Base-by-base conservation (phyloP, 768 basidiomycete genomes). In the Agrocybe pediades region DNA sequence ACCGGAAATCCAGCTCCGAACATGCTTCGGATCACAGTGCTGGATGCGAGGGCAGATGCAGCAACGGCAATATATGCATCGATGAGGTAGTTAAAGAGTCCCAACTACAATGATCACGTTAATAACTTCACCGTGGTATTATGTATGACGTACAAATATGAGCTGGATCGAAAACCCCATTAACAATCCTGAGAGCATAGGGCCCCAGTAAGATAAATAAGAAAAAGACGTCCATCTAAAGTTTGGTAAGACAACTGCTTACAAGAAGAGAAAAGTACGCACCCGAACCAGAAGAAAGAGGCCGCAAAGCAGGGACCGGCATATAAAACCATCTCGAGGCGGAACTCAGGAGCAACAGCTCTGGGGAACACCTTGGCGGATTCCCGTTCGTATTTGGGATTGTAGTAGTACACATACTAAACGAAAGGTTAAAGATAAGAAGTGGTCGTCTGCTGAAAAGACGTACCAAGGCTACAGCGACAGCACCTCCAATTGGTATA, bases 251-350 rank as follows among this genome's bases (percentile, higher is more conserved):
- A 20, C 17, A n/a, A 6, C 4, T n/a, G 16, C 24, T 3, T 20
- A 17, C 16, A 41, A 6, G 30, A 23, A 13, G 36, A 7, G 41
- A 2, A 17, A 2, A 43, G 2, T 7, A 70, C 75, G 62, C 55
- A 81, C 75, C 70, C 78, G 62, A 88, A 84, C 85, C 85, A 85
- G 67, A 88, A 87, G 66, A 86, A 81, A 3, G 81, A 76, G 19
- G 73, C 45, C 15, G 79, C 68, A 53, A 83, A 76, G 15, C 84
- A 55, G 0, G 85, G 85, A 0, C 79, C 76, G 2, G 75, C 79
- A 54, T 80, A 62, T 54, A 86, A 69, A 0, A 75, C 76, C 41
- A 77, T 68, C 44, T 74, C 71, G 21, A 87, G 65, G 20, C 85
- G 75, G 45, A 76, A 77, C 66, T 88, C 87, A 0, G 87, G 87